Base-by-base conservation (phyloP, 106 monocot genomes). In the Dioscorea dumetorum region DNA sequence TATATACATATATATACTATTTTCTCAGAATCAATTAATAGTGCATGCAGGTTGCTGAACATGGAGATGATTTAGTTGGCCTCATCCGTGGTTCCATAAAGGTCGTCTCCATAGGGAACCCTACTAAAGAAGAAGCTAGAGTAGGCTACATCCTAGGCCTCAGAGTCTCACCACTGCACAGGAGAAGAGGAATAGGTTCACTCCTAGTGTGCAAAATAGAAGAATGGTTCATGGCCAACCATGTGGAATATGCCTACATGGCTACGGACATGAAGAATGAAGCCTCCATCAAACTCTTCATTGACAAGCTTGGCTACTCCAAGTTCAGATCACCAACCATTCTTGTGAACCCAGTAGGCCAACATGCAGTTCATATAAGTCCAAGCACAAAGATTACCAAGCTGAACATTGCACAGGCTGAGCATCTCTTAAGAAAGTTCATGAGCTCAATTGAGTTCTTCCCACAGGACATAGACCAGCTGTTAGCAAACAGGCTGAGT, bases 81-180 rank as follows among this genome's bases (percentile, higher is more conserved):
- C 1, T 56, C 54, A 56, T 56, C 54, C 19, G 54, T 56, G 54
- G 54, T 12, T 56, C 54, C 4, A 56, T 56, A 56, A 56, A 56
- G 54, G 0, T 56, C 18, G 54, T 18, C 0, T 56, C 54, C n/a
- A 56, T 56, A 16, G 54, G 54, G 16, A 56, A 16, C 19, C 54
- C n/a, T 19, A 18, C 12, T 56, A 56, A 56, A 19, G 54, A 56
- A 8, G 2, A 56, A 18, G 53, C 64, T 6, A 63, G 41, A 32
- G 50, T 76, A 19, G 76, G 76, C 20, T 76, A 76, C 24, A 69
- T 76, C 14, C 76, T 76, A 13, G 76, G 76, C 11, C 76, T 76
- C 23, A 52, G 76, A 18, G 69, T 76, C 3, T 63, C 53, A 4
- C 61, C 69, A 35, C 35, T 49, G 2, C 34, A 76, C 54, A 60